Conservation (phyloP, 352 stramenopile species). For the Aphanomyces invadans region DNA sequence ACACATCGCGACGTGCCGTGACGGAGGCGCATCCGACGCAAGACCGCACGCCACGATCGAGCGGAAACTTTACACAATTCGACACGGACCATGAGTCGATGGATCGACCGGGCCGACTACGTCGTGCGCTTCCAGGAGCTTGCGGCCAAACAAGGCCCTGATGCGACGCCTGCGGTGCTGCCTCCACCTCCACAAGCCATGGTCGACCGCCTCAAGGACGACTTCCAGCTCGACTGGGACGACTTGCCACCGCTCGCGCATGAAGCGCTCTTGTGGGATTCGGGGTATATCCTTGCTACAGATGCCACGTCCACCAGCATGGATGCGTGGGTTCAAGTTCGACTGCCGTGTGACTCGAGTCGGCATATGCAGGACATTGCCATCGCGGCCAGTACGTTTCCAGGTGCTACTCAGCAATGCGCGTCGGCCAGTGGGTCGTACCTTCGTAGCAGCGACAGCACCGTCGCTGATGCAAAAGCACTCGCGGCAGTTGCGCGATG, state of each 20-base stretch:
- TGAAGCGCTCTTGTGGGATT: slow-evolving; percentile 58
- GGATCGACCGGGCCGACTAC: background rate
- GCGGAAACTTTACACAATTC: too few relatives aligned
- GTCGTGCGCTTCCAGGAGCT: slow-evolving; percentile 2
- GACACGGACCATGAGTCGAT: background rate
- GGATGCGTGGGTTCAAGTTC: background rate
- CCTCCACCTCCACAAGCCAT: background rate
- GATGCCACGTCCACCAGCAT: slow-evolving; percentile 47
- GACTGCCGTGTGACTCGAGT: slow-evolving; percentile 26
- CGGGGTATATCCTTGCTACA: slow-evolving; percentile 46
- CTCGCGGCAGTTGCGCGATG: background rate
- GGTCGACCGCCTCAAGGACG: background rate
- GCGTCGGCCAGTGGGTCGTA: background rate
- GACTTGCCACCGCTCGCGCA: slow-evolving; percentile 52
- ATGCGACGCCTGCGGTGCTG: background rate
- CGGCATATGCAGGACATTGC: slow-evolving; percentile 64
- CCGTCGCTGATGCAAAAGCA: background rate
- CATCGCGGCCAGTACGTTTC: slow-evolving; percentile 40
- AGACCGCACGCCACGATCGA: too few relatives aligned
- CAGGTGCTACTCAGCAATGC: background rate
- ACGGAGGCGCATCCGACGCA: too few relatives aligned
- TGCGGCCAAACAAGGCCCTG: background rate
- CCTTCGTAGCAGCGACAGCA: background rate
- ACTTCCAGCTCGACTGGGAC: slow-evolving; percentile 32
- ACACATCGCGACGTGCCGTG: too few relatives aligned